These are phyloP conservation scores for Cichorium intybus DNA, from an alignment of 140 eudicot genomes.

Conservation along the genomic window DNA sequence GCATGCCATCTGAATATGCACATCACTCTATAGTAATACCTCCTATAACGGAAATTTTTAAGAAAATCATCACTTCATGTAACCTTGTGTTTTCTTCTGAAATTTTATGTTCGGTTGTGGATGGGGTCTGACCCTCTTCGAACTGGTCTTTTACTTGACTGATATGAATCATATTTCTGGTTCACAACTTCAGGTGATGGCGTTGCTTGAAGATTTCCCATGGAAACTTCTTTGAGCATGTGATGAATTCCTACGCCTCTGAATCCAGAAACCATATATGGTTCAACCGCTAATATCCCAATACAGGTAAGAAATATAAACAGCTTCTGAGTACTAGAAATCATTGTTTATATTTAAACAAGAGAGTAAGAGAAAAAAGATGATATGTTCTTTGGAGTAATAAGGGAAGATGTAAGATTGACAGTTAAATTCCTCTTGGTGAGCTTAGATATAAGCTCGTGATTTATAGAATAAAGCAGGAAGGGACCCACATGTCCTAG, in stretches of 20 bases:
- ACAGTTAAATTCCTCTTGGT: slow-evolving; percentile 37
- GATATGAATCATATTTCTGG: slow-evolving; percentile 45
- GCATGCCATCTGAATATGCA: slow-evolving; percentile 42
- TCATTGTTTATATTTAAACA: slow-evolving; percentile 42
- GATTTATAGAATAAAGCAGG: slow-evolving; percentile 50
- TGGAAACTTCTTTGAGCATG: slow-evolving; percentile 34
- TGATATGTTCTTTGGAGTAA: slow-evolving; percentile 28
- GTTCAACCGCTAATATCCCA: slow-evolving; percentile 52
- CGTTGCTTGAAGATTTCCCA: slow-evolving; percentile 33
- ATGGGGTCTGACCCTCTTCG: slow-evolving; percentile 91
- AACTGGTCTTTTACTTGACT: slow-evolving; percentile 70
- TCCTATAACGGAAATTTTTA: slow-evolving; percentile 19
- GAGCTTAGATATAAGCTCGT: slow-evolving; percentile 35
- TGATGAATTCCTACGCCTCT: slow-evolving; percentile 47
- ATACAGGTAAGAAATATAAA: slow-evolving; percentile 51
- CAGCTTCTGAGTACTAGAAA: slow-evolving; percentile 28
- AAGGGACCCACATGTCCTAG: slow-evolving; percentile 53
- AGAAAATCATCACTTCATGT: slow-evolving; percentile 21
- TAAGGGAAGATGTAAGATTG: slow-evolving; percentile 23
- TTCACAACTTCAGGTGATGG: slow-evolving; percentile 35
- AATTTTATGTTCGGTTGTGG: slow-evolving; percentile 66
- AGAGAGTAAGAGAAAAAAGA: slow-evolving; percentile 17
- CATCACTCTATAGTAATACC: slow-evolving; percentile 34
- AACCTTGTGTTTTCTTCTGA: slow-evolving; percentile 24
- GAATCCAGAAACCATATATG: slow-evolving; percentile 45